phyloP scores from a whole-genome alignment of 768 basidiomycete genomes.

The Lentinula sp. region DNA sequence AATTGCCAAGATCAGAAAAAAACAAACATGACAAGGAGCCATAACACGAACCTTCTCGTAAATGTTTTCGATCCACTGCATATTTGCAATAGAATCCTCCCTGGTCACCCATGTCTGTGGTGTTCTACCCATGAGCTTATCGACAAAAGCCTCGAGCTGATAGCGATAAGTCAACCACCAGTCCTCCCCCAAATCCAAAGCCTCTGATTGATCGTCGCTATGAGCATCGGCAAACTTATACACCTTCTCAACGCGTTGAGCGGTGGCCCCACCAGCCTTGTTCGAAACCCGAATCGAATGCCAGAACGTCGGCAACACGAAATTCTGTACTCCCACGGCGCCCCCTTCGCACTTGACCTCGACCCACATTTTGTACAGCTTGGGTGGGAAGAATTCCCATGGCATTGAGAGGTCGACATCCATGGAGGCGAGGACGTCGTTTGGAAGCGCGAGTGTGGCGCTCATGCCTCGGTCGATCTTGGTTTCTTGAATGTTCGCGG shows the following conservation, averaged over 20 bases:
- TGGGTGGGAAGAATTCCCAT: slow-evolving; percentile 31
- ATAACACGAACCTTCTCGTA: slow-evolving; percentile 30
- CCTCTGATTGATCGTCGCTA: slow-evolving; percentile 3
- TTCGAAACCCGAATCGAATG: slow-evolving; percentile 37
- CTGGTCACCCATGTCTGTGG: slow-evolving; percentile 35
- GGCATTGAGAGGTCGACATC: slow-evolving; percentile 30
- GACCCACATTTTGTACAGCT: slow-evolving; percentile 21
- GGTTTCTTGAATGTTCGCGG: slow-evolving; percentile 16
- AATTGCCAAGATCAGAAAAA: neutral
- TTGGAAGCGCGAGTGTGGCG: slow-evolving; percentile 35
- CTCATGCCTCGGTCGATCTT: slow-evolving; percentile 35
- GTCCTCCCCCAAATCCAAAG: slow-evolving; percentile 31
- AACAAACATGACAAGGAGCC: neutral
- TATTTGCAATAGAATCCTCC: slow-evolving; percentile 36
- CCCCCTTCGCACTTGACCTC: slow-evolving; percentile 27
- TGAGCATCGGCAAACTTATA: slow-evolving; percentile 25
- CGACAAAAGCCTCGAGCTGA: slow-evolving; percentile 53
- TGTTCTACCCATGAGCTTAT: slow-evolving; percentile 36
- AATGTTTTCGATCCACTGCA: slow-evolving; percentile 39
- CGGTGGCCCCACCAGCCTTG: slow-evolving; percentile 12
- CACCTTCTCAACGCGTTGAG: slow-evolving; percentile 32
- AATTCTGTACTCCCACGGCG: slow-evolving; percentile 34
- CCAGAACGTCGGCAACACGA: slow-evolving; percentile 30
- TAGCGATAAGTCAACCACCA: slow-evolving; percentile 52
- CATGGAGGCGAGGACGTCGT: slow-evolving; percentile 32